Evolutionary conservation across 1,139 yeast species (phyloP).

Genomic region (Geotrichum cucujoidarum): DNA sequence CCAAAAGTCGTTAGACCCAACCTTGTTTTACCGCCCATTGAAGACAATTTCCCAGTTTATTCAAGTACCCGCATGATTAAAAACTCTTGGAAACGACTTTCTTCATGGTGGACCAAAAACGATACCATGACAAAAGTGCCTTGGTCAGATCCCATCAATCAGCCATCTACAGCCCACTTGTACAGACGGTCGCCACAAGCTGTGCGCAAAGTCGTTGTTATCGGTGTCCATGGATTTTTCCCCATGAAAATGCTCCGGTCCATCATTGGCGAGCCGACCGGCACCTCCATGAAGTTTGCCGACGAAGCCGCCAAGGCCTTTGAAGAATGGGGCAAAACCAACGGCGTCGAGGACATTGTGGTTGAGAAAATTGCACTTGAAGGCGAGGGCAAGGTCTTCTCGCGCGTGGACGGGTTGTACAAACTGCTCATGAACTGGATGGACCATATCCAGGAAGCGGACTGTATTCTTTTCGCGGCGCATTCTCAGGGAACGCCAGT

Average conservation of each 20-base stretch:
- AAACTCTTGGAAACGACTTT: slow-evolving; percentile 25
- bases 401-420: slow-evolving; percentile 76
- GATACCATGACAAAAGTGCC: not conserved
- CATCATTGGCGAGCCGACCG: slow-evolving; percentile 86
- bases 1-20: slow-evolving; percentile 26
- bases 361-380: slow-evolving; percentile 85
- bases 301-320: slow-evolving; percentile 80
- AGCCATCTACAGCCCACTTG: slow-evolving; percentile 23
- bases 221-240: slow-evolving; percentile 94
- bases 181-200: slow-evolving; percentile 26
- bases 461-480: slow-evolving; percentile 80
- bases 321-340: slow-evolving; percentile 62
- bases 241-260: slow-evolving; percentile 84
- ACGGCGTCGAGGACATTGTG: slow-evolving; percentile 50
- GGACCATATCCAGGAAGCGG: slow-evolving; percentile 67
- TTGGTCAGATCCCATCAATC: slow-evolving; percentile 14
- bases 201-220: slow-evolving; percentile 55
- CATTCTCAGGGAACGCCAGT: slow-evolving; percentile 98
- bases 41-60: slow-evolving; percentile 29
- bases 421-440: slow-evolving; percentile 67
- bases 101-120: slow-evolving; percentile 22
- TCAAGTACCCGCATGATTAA: slow-evolving; percentile 24
- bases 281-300: slow-evolving; percentile 82
- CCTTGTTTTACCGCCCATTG: slow-evolving; percentile 32
- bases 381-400: slow-evolving; percentile 85